Evolutionary conservation across 1,139 yeast species (phyloP), one percentile per base, ranked within the genome.

Genomic region (Pichiaceae sp.): DNA sequence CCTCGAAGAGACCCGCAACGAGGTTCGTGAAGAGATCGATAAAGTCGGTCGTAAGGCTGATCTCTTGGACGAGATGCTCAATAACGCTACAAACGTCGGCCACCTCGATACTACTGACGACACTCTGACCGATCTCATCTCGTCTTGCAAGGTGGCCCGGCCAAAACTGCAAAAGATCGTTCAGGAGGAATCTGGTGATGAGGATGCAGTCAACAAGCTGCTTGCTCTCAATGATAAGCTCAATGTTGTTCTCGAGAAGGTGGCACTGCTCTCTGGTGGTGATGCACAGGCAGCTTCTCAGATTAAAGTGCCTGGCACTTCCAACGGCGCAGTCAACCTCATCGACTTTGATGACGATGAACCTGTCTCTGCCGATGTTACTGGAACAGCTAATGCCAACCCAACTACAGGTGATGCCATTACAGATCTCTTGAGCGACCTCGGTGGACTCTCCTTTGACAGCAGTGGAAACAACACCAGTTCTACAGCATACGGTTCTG

Each of bases 31-130:
- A 47, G 98, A 93, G 53, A 68, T 93, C 39, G 87, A 84, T 39
- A 80, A 85, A 56, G 70, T 91, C 53, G 79, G 78, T 50, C 75
- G 96, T 42, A 91, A 91, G 62, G 85, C 87, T n/a, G 95, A 85
- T 48, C 68, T 93, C 39, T 75, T 91, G 46, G 82, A 82, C 38
- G 97, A 91, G 52, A 89, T 91, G 96, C 68, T 93, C 42, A 64
- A 66, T 46, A 65, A 68, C 38, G 69, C 81, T 24, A 67, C 77
- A 23, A 68, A 70, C 17, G 66, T 72, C 5, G 63, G 66, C 7
- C 44, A 43, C 23, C 56, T 72, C 34, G 79, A 78, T 44, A 66
- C 74, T 23, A 60, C 71, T 17, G 78, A 75, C 56, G 91, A 82
- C 47, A 91, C 96, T 3, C 62, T 84, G 23, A 66, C 71, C 36